phyloP scores from a whole-genome alignment of 2,329 filamentous ascomycete genomes.

The Paramyrothecium sp. region DNA sequence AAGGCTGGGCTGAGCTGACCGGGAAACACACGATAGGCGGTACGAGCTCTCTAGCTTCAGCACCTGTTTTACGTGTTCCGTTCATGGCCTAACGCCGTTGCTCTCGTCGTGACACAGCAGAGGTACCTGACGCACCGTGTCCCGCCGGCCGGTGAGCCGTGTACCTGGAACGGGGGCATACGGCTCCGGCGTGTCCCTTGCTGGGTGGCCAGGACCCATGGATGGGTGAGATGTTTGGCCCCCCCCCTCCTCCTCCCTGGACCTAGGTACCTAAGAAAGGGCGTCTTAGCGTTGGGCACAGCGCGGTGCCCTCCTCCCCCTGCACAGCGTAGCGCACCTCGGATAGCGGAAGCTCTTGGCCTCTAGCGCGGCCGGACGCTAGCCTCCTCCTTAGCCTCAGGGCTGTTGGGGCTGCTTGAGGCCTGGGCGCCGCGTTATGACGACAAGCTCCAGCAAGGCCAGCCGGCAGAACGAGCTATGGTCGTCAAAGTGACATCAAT shows the following conservation, averaged over 20 bases:
- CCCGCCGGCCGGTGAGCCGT: no score
- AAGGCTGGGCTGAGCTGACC: neutral
- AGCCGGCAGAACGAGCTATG: neutral
- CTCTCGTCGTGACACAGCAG: neutral
- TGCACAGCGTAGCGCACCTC: neutral
- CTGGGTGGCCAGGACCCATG: no score
- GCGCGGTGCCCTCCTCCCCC: no score
- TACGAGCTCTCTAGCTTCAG: neutral
- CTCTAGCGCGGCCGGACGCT: no score
- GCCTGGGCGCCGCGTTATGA: no score
- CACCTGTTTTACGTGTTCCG: neutral
- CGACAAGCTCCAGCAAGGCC: neutral
- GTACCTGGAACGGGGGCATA: no score
- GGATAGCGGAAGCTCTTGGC: neutral
- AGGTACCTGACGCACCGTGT: no score
- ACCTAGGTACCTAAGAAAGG: no score
- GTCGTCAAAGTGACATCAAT: neutral
- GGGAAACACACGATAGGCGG: neutral
- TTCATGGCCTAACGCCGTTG: neutral
- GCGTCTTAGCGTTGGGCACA: no score
- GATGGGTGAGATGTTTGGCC: no score
- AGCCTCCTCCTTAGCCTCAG: neutral
- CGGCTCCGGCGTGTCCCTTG: no score
- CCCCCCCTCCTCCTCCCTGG: no score
- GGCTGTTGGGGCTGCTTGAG: neutral